Base-by-base conservation (phyloP, 768 basidiomycete species). In the Daedaleopsis sinensis region DNA sequence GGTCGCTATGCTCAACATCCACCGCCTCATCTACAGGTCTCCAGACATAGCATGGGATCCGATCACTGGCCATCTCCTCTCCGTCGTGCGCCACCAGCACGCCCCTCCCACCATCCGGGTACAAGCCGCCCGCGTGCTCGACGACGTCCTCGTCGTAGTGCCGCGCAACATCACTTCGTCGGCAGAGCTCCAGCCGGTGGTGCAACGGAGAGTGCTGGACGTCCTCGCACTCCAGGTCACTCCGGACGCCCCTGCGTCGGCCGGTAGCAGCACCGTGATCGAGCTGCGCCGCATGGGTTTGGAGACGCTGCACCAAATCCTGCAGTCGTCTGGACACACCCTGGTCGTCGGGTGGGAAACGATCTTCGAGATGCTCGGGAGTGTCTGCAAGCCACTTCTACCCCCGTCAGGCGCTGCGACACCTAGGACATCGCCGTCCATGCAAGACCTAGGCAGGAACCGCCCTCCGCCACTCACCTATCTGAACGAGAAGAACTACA, bases 291-390 rank as follows among this genome's bases (percentile, higher is more conserved):
- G 88, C 23, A 91, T 95, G 85, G 96, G 94, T 0, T 78, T 96
- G 55, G 93, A 96, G 68, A 93, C 92, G 0, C 75, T 99, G 11
- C 92, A 95, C 65, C 85, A 91, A 65, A 95, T 99, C 55, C 78
- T 99, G 11, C 93, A 98, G 71, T 86, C 88, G 1, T 92, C 93
- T 0, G 96, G 93, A 0, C 94, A 98, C 73, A 94, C 94, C 0
- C 80, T 99, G 1, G 84, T 95, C 9, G 85, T 91, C 15, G 96
- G 97, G 0, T 99, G 96, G 96, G 89, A 91, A 66, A 90, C 82
- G 0, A 94, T 98, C 66, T 98, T 98, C 72, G 85, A 89, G 65
- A 95, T 98, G 84, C 80, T 99, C 7, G 86, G 87, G 44, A 94
- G 92, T 60, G 93, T 97, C 11, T 98, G 95, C 73, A 84, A 83